These are phyloP conservation scores for Forsythia suspensa DNA, from an alignment of 257 asterid species.

Conservation along the genomic window DNA sequence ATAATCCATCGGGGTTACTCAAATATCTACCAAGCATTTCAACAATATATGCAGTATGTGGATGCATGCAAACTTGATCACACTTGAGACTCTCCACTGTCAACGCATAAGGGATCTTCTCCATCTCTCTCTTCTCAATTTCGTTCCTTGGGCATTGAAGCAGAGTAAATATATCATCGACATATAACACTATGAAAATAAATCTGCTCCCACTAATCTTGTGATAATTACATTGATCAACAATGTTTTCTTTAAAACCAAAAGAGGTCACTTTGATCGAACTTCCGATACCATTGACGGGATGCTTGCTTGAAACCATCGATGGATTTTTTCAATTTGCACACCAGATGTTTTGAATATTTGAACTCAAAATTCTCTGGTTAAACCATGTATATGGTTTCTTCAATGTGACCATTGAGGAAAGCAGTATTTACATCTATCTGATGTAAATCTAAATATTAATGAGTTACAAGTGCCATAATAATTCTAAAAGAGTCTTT, in stretches of 20 bases:
- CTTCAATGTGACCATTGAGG: neutral
- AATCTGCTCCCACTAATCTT: neutral
- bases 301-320: neutral
- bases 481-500: neutral
- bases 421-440: neutral
- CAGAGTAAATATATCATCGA: neutral
- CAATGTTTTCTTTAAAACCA: neutral
- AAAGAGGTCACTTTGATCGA: too few relatives aligned
- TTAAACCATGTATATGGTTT: too few relatives aligned
- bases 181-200: too few relatives aligned
- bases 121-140: neutral
- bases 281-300: too few relatives aligned
- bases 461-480: neutral
- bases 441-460: neutral
- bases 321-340: neutral
- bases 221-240: neutral
- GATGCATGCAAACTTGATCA: neutral
- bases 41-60: neutral
- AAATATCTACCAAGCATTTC: too few relatives aligned
- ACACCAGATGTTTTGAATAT: neutral
- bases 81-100: neutral
- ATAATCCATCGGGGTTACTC: too few relatives aligned
- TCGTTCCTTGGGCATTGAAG: neutral
- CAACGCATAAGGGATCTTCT: neutral
- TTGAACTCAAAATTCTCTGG: neutral